Conservation (phyloP, 495 filamentous ascomycete species). For the Xylaria intraflava region DNA sequence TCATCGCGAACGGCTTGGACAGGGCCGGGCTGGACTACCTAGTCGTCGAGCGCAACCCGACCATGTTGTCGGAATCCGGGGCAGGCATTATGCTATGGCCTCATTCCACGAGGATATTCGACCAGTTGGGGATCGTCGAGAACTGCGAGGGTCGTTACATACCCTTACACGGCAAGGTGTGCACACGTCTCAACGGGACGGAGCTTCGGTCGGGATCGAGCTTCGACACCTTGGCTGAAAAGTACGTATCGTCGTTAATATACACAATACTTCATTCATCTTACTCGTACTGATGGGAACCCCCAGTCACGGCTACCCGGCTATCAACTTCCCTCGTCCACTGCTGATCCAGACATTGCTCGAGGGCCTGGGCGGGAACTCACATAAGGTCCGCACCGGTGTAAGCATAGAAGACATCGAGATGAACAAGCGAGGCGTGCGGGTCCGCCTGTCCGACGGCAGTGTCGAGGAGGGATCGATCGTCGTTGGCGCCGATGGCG, state of each 20-base stretch:
- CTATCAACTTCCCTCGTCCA: slow-evolving; percentile 25
- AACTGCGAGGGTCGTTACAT: slow-evolving; percentile 11
- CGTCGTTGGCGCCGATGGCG: slow-evolving; percentile 45
- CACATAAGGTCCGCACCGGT: slow-evolving; percentile 25
- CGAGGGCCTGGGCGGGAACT: slow-evolving; percentile 20
- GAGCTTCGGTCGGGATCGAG: background rate
- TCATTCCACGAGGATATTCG: slow-evolving; percentile 22
- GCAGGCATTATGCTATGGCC: slow-evolving; percentile 28
- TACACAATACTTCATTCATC: background rate
- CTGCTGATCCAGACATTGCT: slow-evolving; percentile 28
- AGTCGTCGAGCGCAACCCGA: slow-evolving; percentile 36
- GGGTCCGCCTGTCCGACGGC: slow-evolving; percentile 32
- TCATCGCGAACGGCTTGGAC: slow-evolving; percentile 38
- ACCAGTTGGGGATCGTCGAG: slow-evolving; percentile 35
- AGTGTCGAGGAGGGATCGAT: slow-evolving; percentile 34
- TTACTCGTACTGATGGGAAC: background rate
- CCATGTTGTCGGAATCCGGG: slow-evolving; percentile 33
- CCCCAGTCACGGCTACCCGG: slow-evolving; percentile 10
- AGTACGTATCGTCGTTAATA: background rate
- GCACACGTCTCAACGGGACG: background rate
- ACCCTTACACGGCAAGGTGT: background rate
- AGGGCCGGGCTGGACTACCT: slow-evolving; percentile 40
- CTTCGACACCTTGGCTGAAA: background rate
- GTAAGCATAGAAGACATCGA: slow-evolving; percentile 25
- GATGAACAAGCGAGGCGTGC: slow-evolving; percentile 18